Evolutionary conservation across 2,329 filamentous ascomycete genomes (phyloP).

Genomic region (Helicocarpus griseus): DNA sequence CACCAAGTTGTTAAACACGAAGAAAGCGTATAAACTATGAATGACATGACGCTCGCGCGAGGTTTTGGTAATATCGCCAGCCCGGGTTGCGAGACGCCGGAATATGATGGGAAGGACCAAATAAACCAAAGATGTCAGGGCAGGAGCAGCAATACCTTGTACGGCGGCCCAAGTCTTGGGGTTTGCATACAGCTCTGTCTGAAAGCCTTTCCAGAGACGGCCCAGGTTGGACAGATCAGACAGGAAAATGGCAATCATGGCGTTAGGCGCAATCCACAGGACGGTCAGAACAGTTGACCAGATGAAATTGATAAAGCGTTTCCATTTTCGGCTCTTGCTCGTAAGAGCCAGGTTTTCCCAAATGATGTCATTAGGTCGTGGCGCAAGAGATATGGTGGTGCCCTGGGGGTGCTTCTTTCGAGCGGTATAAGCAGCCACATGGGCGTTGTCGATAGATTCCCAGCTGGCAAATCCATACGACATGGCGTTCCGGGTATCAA

Average conservation of each 20-base stretch:
- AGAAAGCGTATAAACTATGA: constrained; percentile 86
- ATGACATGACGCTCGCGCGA: constrained; percentile 85
- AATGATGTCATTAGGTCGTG: constrained; percentile 82
- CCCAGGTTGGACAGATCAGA: constrained; percentile 76
- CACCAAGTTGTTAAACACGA: constrained; percentile 92
- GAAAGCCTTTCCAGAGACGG: constrained; percentile 67
- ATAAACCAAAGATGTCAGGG: constrained; percentile 78
- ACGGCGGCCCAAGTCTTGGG: constrained; percentile 70
- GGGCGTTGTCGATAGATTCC: constrained; percentile 76
- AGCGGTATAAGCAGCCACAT: constrained; percentile 72
- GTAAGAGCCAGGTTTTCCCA: constrained; percentile 84
- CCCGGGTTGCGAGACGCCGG: constrained; percentile 69
- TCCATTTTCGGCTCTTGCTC: constrained; percentile 58
- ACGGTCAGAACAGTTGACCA: constrained; percentile 76
- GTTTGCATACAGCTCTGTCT: constrained; percentile 51
- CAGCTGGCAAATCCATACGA: constrained; percentile 93
- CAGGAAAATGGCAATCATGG: constrained; percentile 86
- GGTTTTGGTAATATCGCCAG: constrained; percentile 85
- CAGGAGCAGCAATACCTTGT: constrained; percentile 84
- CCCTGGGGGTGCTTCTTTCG: constrained; percentile 73
- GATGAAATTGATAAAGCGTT: constrained; percentile 67
- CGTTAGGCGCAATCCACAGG: constrained; percentile 85
- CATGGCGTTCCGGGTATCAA: constrained; percentile 83
- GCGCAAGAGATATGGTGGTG: constrained; percentile 67
- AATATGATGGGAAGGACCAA: constrained; percentile 84